Conservation (phyloP, 768 basidiomycete genomes). For the Boletellus sp. region DNA sequence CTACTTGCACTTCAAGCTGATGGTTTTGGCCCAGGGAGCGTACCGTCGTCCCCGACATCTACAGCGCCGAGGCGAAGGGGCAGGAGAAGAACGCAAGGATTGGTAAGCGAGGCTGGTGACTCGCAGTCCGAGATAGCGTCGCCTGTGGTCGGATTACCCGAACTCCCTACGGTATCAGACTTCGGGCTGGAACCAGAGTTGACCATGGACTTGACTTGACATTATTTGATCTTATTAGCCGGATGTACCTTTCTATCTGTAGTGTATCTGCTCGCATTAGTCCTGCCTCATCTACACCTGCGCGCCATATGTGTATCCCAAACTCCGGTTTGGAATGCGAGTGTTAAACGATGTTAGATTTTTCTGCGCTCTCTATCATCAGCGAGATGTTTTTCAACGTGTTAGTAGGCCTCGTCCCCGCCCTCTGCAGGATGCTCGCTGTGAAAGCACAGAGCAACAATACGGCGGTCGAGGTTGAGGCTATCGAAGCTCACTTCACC, state of each 20-base stretch:
- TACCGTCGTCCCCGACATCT: slow-evolving; percentile 47
- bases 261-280: slow-evolving; percentile 31
- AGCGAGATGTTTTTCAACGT: slow-evolving; percentile 17
- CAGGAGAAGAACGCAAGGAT: slow-evolving; percentile 32
- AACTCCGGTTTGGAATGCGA: slow-evolving; percentile 19
- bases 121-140: slow-evolving; percentile 26
- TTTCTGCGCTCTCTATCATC: background rate
- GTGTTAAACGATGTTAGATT: background rate
- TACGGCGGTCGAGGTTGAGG: slow-evolving; percentile 44
- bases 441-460: slow-evolving; percentile 45
- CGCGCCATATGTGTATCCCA: slow-evolving; percentile 15
- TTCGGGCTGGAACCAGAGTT: slow-evolving; percentile 25
- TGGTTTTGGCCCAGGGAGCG: slow-evolving; percentile 49
- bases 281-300: slow-evolving; percentile 19
- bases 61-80: slow-evolving; percentile 27
- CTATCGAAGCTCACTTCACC: slow-evolving; percentile 66
- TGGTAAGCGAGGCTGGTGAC: slow-evolving; percentile 35
- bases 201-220: slow-evolving; percentile 23
- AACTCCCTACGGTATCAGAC: slow-evolving; percentile 28
- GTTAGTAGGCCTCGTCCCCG: slow-evolving; percentile 24
- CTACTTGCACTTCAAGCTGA: slow-evolving; percentile 68
- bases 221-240: slow-evolving; percentile 22
- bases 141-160: slow-evolving; percentile 22
- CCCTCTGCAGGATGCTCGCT: slow-evolving; percentile 36
- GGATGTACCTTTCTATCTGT: slow-evolving; percentile 30